Conservation (phyloP, 2,329 filamentous ascomycete species). For the Davidsoniella neocaledoniae region DNA sequence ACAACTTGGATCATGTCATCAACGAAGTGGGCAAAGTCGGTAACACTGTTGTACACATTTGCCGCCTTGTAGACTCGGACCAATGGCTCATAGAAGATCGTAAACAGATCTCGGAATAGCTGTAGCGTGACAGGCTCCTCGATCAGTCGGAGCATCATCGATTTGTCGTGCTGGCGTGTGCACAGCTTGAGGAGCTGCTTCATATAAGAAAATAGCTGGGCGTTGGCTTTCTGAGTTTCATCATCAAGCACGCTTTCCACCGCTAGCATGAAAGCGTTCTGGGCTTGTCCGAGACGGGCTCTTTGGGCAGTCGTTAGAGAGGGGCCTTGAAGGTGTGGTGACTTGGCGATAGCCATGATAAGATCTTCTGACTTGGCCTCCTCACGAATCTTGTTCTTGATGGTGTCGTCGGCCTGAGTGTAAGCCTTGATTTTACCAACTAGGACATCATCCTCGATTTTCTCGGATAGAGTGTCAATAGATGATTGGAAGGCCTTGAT, state of each 20-base stretch:
- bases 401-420: conserved; percentile 53
- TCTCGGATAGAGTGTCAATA: conserved; percentile 59
- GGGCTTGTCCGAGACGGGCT: conserved; percentile 77
- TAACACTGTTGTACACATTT: conserved; percentile 94
- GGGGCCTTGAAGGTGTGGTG: conserved; percentile 52
- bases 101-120: conserved; percentile 88
- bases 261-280: conserved; percentile 87
- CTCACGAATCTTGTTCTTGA: conserved; percentile 56
- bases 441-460: conserved; percentile 67
- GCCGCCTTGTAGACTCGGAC: conserved; percentile 96
- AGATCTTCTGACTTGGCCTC: conserved; percentile 62
- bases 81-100: conserved; percentile 95
- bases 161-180: conserved; percentile 82
- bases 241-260: conserved; percentile 76
- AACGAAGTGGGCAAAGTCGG: conserved; percentile 83
- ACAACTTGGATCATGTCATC: conserved; percentile 79
- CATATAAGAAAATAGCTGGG: conserved; percentile 80
- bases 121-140: conserved; percentile 96
- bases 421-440: conserved; percentile 70
- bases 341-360: conserved; percentile 68
- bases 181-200: conserved; percentile 91
- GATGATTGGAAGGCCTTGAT: conserved; percentile 74
- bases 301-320: conserved; percentile 59
- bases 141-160: conserved; percentile 90
- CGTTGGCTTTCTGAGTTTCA: conserved; percentile 73